Evolutionary conservation across 75 land plant genomes (phyloP).

Genomic region (Cupressus sempervirens): DNA sequence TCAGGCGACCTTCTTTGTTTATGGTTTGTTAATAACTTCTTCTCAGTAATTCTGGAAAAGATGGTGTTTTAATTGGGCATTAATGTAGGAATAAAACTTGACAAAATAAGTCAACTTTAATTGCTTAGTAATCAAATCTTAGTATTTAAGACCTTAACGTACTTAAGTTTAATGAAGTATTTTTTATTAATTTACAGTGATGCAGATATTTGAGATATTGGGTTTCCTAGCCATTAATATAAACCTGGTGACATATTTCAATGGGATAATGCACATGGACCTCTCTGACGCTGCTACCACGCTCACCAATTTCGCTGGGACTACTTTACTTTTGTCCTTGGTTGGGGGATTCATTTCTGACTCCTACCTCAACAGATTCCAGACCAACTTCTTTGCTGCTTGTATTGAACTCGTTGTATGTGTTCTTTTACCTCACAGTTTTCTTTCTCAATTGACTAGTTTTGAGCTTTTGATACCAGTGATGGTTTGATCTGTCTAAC

Average conservation of each 20-base stretch:
- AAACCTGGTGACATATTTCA: conserved; percentile 32
- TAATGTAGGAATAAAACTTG: too few relatives aligned
- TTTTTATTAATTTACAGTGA: conserved; percentile 7
- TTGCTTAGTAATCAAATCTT: too few relatives aligned
- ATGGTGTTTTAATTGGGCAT: too few relatives aligned
- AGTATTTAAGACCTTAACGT: too few relatives aligned
- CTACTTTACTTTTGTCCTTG: conserved; percentile 24
- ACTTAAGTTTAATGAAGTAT: background rate
- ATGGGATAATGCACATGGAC: conserved; percentile 15
- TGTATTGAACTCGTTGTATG: conserved; percentile 20
- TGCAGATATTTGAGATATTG: conserved; percentile 33
- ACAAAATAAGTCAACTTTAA: too few relatives aligned
- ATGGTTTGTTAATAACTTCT: conserved; percentile 27
- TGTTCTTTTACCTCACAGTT: background rate
- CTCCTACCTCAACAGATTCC: conserved; percentile 24
- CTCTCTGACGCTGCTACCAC: conserved; percentile 23
- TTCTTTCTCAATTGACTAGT: too few relatives aligned
- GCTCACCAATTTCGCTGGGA: conserved; percentile 43
- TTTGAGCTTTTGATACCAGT: too few relatives aligned
- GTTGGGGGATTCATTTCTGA: conserved; percentile 43
- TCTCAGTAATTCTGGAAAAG: too few relatives aligned
- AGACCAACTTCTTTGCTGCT: conserved; percentile 14
- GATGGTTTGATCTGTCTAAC: too few relatives aligned
- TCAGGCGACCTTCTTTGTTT: conserved; percentile 62
- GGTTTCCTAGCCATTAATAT: conserved; percentile 20